Base-by-base conservation (phyloP, 1,284 basidiomycete genomes). In the Mycosarcoma maydis region DNA sequence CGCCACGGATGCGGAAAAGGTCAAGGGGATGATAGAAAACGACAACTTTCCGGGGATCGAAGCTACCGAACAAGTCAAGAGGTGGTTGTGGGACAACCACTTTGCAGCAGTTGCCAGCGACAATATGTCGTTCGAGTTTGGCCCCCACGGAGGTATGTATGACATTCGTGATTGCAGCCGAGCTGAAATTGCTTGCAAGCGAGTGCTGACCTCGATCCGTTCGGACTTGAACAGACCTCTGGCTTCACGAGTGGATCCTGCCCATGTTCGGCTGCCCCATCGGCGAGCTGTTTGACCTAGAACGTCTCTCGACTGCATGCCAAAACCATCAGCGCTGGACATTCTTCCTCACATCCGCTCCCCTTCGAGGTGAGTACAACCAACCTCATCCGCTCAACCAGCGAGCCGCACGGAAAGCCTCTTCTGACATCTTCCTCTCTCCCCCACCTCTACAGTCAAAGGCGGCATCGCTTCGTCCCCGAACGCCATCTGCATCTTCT, bases 341-440 rank as follows among this genome's bases (percentile, higher is more conserved):
- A 1, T 72, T 72, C 62, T 72, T 72, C 62, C 36, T 71, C 36
- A 62, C 68, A 6, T 67, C 62, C 5, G 67, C 67, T n/a, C 67
- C 67, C 0, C 36, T 50, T 13, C 61, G 67, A 49, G 66, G 55
- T 69, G 30, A 40, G 57, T 49, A 8, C 16, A 14, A 30, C 29
- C 2, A 4, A 30, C 14, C 14, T 30, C 29, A 30, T 14, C 4
- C 29, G 27, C 27, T 37, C 36, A 4, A 38, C 36, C 36, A 17
- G 19, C 16, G 33, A 14, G 33, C 33, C 16, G 33, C 6, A 11
- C 11, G n/a, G n/a, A n/a, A n/a, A n/a, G n/a, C 33, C 33, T 11
- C n/a, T 4, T 33, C 22, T 45, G 8, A 19, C 8, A 6, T 17
- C 9, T 17, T 20, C 26, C 13, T 24, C 13, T 36, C 32, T 9